A percentile compares a stretch with the other conserved stretches of the same genome.
Evolutionary conservation across 2,329 filamentous ascomycete genomes (phyloP).

Genomic region (Teratosphaeria epicoccoides): DNA sequence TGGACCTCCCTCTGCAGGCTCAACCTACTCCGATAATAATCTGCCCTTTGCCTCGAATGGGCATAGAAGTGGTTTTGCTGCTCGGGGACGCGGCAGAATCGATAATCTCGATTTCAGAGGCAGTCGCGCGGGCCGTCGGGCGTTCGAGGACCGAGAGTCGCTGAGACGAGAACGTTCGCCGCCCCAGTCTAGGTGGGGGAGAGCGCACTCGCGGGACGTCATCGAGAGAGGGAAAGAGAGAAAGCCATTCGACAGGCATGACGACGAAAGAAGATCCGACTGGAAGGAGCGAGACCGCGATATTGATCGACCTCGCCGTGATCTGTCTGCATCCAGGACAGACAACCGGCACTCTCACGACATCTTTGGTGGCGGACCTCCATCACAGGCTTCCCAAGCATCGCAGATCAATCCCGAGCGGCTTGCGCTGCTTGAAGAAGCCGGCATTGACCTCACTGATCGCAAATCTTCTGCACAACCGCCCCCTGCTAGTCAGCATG

Average conservation of each 20-base stretch:
- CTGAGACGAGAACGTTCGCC: constrained; percentile 42
- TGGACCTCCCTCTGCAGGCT: constrained; percentile 60
- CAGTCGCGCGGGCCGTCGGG: constrained; percentile 41
- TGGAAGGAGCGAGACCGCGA: constrained; percentile 31
- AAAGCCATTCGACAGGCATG: constrained; percentile 32
- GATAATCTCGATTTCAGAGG: constrained; percentile 11
- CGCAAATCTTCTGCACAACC: constrained; percentile 13
- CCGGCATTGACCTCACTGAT: constrained; percentile 18
- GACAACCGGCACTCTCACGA: constrained; percentile 21
- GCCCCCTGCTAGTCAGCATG: constrained; percentile 9
- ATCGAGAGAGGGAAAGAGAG: constrained; percentile 35
- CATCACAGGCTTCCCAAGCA: constrained; percentile 11
- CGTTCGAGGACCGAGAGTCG: constrained; percentile 42
- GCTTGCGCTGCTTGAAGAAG: constrained; percentile 23
- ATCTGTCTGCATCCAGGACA: constrained; percentile 18
- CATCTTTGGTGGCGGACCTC: constrained; percentile 10
- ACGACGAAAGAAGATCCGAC: constrained; percentile 31
- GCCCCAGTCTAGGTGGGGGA: constrained; percentile 36
- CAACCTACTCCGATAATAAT: constrained; percentile 54
- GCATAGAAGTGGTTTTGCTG: constrained; percentile 43
- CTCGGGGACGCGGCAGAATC: constrained; percentile 7
- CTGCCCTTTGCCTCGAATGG: constrained; percentile 46
- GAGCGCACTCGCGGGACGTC: constrained; percentile 27
- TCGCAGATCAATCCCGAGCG: constrained; percentile 24
- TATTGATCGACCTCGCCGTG: constrained; percentile 24